Conservation (phyloP, 2,329 filamentous ascomycete species). For the Aspergillus sp. region DNA sequence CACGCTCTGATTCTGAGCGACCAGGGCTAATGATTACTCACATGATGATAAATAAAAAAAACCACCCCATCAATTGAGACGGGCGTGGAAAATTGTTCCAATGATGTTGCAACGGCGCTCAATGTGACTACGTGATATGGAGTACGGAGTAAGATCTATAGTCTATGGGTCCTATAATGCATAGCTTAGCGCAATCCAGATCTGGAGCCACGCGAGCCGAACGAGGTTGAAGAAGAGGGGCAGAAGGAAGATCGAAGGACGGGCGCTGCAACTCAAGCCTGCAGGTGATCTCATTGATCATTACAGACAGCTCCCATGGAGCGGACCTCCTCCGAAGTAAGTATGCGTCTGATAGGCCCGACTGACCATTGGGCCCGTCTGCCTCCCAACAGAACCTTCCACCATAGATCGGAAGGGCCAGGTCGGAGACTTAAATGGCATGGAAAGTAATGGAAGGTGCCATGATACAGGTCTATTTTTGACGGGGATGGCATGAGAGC, state of each 20-base stretch:
- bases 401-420: not conserved
- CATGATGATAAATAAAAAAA: not conserved
- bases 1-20: not conserved
- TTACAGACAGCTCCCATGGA: not conserved
- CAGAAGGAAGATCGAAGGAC: slow-evolving; percentile 17
- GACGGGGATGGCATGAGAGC: not conserved
- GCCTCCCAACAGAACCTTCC: not conserved
- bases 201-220: slow-evolving; percentile 26
- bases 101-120: not conserved
- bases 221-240: slow-evolving; percentile 14
- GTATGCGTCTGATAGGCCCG: not conserved
- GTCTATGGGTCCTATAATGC: slow-evolving; percentile 11
- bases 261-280: slow-evolving; percentile 16
- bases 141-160: not conserved
- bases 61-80: not conserved
- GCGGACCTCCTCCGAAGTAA: not conserved
- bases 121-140: not conserved
- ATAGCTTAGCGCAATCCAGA: slow-evolving; percentile 21
- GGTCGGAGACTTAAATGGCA: not conserved
- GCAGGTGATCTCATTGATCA: slow-evolving; percentile 22
- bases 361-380: not conserved
- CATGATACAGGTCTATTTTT: not conserved
- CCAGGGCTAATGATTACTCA: not conserved
- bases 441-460: not conserved
- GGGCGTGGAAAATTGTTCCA: slow-evolving; percentile 1